Conservation (phyloP, 805 yeast species). For the Candida khao-thaluensis region DNA sequence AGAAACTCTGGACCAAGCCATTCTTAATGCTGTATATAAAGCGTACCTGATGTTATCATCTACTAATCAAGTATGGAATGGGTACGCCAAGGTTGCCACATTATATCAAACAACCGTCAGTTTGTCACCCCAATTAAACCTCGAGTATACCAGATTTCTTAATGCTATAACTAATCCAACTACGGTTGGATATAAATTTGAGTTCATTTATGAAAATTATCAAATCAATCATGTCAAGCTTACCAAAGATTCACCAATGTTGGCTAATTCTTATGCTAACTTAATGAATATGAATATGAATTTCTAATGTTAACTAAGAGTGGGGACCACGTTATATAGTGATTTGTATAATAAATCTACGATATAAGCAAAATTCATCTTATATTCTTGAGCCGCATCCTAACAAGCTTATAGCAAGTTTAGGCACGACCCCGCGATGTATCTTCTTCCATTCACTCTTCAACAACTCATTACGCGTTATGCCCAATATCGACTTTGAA, state of each 20-base stretch:
- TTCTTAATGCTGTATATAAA: conserved; percentile 43
- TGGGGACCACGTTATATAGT: too few relatives aligned
- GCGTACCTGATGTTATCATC: conserved; percentile 38
- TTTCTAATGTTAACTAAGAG: too few relatives aligned
- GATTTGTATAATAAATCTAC: too few relatives aligned
- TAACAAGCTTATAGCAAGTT: too few relatives aligned
- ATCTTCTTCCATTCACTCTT: too few relatives aligned
- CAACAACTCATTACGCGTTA: conserved; percentile 17
- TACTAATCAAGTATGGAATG: conserved; percentile 36
- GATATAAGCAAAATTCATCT: too few relatives aligned
- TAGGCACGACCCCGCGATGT: too few relatives aligned
- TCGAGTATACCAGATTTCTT: conserved; percentile 34
- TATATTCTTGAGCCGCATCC: too few relatives aligned
- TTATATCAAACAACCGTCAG: conserved; percentile 32
- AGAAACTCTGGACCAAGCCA: conserved; percentile 17
- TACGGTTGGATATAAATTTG: conserved; percentile 31
- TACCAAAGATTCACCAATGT: conserved; percentile 1
- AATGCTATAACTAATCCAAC: conserved; percentile 22
- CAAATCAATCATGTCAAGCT: conserved; percentile 42
- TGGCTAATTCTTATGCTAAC: conserved; percentile 1
- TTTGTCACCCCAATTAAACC: conserved; percentile 24
- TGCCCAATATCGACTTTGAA: conserved; percentile 76
- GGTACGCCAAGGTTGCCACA: conserved; percentile 33
- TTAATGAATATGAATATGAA: not conserved
- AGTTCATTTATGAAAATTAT: conserved; percentile 44